phyloP scores from a whole-genome alignment of 2,329 filamentous ascomycete species.

The Ophiocordyceps camponoti-leonardi region DNA sequence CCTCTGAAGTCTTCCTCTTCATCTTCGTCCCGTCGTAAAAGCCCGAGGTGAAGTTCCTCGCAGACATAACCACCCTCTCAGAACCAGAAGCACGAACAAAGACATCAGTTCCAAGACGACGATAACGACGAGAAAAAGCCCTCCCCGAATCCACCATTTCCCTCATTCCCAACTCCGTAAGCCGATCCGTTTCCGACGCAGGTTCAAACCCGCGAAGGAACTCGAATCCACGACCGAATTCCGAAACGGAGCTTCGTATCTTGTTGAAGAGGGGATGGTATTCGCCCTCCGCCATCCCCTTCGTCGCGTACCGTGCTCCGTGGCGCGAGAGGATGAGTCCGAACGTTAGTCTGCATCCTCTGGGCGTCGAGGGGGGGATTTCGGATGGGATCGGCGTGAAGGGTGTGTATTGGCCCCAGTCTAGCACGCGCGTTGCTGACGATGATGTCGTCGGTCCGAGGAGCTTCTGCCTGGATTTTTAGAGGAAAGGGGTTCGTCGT shows the following conservation, averaged over 20 bases:
- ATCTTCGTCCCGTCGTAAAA: conserved; percentile 35
- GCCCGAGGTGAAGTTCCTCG: conserved; percentile 57
- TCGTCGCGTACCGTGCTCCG: conserved; percentile 67
- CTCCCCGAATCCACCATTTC: conserved; percentile 59
- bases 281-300: conserved; percentile 35
- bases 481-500: too few species aligned
- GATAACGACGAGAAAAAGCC: conserved; percentile 62
- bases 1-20: conserved; percentile 8
- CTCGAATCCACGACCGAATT: conserved; percentile 44
- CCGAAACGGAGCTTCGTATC: conserved; percentile 39
- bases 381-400: conserved; percentile 61
- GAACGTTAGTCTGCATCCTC: conserved; percentile 59
- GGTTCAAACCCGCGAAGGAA: conserved; percentile 63
- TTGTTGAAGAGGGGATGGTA: conserved; percentile 49
- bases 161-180: conserved; percentile 48
- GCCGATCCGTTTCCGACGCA: conserved; percentile 48
- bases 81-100: conserved; percentile 60
- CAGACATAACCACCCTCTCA: conserved; percentile 56
- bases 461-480: neutral
- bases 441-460: neutral
- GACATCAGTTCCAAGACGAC: conserved; percentile 35
- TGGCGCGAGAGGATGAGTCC: conserved; percentile 71
- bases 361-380: conserved; percentile 41
- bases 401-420: conserved; percentile 78
- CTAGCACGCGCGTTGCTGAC: neutral